Conservation (phyloP, 2,329 filamentous ascomycete species). For the Hortaea werneckii region DNA sequence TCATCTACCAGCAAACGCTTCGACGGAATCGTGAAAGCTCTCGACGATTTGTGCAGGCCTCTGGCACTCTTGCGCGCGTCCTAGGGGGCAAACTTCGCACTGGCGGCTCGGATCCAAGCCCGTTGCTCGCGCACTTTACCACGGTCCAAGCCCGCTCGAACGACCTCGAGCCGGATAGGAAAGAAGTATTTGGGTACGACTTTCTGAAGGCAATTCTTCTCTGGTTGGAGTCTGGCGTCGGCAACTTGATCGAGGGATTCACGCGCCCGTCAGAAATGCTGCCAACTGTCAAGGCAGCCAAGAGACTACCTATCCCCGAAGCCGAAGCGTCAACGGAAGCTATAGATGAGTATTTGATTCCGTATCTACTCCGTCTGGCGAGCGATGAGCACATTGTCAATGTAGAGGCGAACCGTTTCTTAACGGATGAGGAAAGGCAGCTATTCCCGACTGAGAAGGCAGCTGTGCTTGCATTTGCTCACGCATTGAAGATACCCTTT, state of each 20-base stretch:
- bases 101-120: slow-evolving; percentile 8
- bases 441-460: slow-evolving; percentile 44
- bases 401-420: slow-evolving; percentile 49
- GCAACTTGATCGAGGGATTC: slow-evolving; percentile 47
- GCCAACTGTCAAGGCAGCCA: slow-evolving; percentile 24
- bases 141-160: slow-evolving; percentile 29
- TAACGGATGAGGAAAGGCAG: slow-evolving; percentile 42
- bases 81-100: slow-evolving; percentile 45
- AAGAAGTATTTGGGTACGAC: slow-evolving; percentile 52
- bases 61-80: slow-evolving; percentile 46
- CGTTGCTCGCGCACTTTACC: slow-evolving; percentile 16
- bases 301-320: slow-evolving; percentile 39
- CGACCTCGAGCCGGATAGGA: slow-evolving; percentile 26
- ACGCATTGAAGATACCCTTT: slow-evolving; percentile 43
- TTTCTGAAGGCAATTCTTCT: slow-evolving; percentile 54
- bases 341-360: slow-evolving; percentile 48
- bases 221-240: slow-evolving; percentile 51
- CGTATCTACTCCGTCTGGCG: slow-evolving; percentile 48
- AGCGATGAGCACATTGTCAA: slow-evolving; percentile 42
- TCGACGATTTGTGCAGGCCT: slow-evolving; percentile 52
- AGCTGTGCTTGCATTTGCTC: slow-evolving; percentile 48
- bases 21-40: slow-evolving; percentile 46
- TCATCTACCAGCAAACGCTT: slow-evolving; percentile 46
- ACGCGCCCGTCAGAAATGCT: slow-evolving; percentile 34
- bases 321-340: slow-evolving; percentile 40